phyloP scores from a whole-genome alignment of 805 yeast species.

The Kodamaea hsintzibuensis region DNA sequence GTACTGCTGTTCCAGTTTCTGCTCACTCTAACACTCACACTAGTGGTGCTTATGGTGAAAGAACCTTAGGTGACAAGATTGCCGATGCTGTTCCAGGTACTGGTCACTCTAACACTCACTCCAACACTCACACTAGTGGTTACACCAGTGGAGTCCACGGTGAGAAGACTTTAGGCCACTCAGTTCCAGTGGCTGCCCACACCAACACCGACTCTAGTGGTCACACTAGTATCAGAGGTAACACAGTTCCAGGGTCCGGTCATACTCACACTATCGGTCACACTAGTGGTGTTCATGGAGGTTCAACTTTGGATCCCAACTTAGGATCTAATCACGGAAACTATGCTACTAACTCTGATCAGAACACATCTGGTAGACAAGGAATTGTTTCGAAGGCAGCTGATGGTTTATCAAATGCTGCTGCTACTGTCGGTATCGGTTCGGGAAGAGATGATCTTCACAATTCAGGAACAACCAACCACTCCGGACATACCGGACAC shows the following conservation, averaged over 20 bases:
- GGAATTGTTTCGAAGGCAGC: background rate
- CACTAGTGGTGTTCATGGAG: background rate
- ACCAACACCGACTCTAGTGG: background rate
- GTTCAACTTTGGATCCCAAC: background rate
- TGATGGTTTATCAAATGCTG: background rate
- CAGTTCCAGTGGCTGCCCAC: constrained; percentile 17
- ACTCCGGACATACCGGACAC: background rate
- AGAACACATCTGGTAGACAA: background rate
- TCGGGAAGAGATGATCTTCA: background rate
- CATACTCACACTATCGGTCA: background rate
- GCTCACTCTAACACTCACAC: too few relatives aligned
- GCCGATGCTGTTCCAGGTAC: too few relatives aligned
- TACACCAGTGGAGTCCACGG: constrained; percentile 9
- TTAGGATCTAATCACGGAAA: background rate
- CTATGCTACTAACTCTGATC: background rate
- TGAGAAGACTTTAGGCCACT: background rate
- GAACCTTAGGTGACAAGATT: too few relatives aligned
- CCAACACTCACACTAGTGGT: background rate
- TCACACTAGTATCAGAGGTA: background rate
- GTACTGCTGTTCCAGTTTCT: too few relatives aligned
- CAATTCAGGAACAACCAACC: background rate
- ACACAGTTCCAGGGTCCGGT: background rate
- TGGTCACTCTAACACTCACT: background rate
- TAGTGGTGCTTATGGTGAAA: too few relatives aligned
- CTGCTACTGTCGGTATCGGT: background rate